A percentile compares a stretch with the other conserved stretches of the same genome.
phyloP scores from a whole-genome alignment of 768 basidiomycete genomes.

The Pilatotrama ljubarskyi region DNA sequence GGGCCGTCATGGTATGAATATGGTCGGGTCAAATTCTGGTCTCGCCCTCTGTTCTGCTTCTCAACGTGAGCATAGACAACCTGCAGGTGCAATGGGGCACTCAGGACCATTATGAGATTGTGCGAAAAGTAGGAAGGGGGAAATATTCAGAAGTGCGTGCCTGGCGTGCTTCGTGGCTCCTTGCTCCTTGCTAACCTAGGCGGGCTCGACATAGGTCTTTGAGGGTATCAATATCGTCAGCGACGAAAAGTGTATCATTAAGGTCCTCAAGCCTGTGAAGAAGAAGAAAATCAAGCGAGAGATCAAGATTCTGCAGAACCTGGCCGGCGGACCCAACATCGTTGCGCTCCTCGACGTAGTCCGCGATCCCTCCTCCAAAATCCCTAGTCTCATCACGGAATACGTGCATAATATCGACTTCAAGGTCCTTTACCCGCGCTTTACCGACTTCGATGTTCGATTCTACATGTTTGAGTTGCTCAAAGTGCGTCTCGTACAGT shows the following conservation, averaged over 20 bases:
- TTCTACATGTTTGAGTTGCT: conserved; percentile 97
- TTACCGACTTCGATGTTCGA: conserved; percentile 93
- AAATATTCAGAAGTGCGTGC: conserved; percentile 88
- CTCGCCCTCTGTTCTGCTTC: neutral
- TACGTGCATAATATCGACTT: conserved; percentile 98
- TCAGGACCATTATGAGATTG: conserved; percentile 97
- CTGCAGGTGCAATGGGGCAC: conserved; percentile 97
- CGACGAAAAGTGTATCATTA: conserved; percentile 96
- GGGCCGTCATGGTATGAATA: conserved; percentile 96
- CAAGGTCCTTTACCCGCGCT: conserved; percentile 93
- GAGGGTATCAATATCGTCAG: conserved; percentile 90
- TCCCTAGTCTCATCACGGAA: conserved; percentile 95
- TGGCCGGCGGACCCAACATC: conserved; percentile 94
- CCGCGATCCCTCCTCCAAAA: conserved; percentile 93
- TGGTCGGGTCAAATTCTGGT: conserved; percentile 49
- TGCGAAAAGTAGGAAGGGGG: conserved; percentile 92
- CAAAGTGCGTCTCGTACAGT: conserved; percentile 54
- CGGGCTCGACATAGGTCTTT: conserved; percentile 59
- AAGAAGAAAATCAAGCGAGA: conserved; percentile 99
- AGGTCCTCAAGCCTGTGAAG: conserved; percentile 98
- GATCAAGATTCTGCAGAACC: conserved; percentile 96
- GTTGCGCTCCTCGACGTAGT: conserved; percentile 94
- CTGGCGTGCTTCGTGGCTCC: conserved; percentile 2
- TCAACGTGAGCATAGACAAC: conserved; percentile 60
- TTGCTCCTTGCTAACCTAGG: neutral